phyloP scores from a whole-genome alignment of 2,329 filamentous ascomycete species.

The Fusarium sp. region DNA sequence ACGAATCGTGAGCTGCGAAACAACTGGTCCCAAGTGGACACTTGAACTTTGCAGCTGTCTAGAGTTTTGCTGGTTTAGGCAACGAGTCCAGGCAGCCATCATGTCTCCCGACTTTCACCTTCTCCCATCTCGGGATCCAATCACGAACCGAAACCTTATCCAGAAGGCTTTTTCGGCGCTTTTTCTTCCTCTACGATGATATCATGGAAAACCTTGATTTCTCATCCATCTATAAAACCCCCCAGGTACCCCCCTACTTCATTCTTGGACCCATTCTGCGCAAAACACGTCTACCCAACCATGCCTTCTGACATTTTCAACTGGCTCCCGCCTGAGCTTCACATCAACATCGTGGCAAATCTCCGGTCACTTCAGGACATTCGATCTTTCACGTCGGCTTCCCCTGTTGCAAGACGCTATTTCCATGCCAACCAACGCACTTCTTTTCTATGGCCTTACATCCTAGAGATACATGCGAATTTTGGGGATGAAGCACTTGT shows the following conservation, averaged over 20 bases:
- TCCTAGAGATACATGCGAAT: background rate
- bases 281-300: background rate
- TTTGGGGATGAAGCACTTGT: background rate
- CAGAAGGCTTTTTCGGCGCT: too few relatives aligned
- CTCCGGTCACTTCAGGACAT: background rate
- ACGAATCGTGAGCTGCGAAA: too few relatives aligned
- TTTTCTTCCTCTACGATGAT: background rate
- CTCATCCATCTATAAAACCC: background rate
- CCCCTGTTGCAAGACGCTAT: background rate
- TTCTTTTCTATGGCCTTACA: background rate
- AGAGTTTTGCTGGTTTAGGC: background rate
- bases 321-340: background rate
- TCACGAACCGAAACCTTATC: background rate
- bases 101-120: background rate
- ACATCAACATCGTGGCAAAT: background rate
- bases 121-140: background rate
- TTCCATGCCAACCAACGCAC: background rate
- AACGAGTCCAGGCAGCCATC: background rate
- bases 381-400: background rate
- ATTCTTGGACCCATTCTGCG: too few relatives aligned
- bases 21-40: accelerated
- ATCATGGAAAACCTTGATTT: background rate
- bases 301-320: background rate
- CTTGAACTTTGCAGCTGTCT: background rate
- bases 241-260: background rate